A percentile compares a stretch with the other conserved stretches of the same genome.
Conservation (phyloP, 305 asterid species). For the Nicotiana rustica region DNA sequence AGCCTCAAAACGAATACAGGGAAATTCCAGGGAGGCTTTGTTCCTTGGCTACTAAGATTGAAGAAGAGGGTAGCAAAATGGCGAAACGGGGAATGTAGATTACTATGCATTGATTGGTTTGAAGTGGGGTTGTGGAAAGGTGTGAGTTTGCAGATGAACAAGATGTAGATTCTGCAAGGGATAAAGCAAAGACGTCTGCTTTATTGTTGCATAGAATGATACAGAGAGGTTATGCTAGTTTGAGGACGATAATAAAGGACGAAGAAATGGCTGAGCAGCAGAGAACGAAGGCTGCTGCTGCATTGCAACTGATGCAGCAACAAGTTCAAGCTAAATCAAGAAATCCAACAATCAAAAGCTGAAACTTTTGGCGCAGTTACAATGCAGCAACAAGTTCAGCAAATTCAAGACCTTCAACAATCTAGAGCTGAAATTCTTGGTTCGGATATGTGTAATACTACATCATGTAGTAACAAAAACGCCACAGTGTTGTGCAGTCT, state of each 20-base stretch:
- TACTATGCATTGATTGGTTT: too few species aligned
- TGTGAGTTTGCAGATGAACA: constrained; percentile 63
- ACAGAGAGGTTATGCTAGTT: constrained; percentile 51
- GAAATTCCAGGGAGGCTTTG: constrained; percentile 65
- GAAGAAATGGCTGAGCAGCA: constrained; percentile 55
- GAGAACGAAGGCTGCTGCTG: constrained; percentile 53
- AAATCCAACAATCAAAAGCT: constrained; percentile 24
- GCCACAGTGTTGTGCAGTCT: too few species aligned
- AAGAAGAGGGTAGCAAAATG: constrained; percentile 60
- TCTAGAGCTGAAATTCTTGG: constrained; percentile 16
- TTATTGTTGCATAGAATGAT: constrained; percentile 52
- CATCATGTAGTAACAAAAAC: constrained; percentile 17
- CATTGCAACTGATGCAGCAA: constrained; percentile 38
- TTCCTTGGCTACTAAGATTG: constrained; percentile 53
- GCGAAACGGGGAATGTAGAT: constrained; percentile 60
- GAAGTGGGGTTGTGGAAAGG: constrained; percentile 48
- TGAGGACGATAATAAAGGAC: constrained; percentile 49
- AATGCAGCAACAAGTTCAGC: constrained; percentile 32
- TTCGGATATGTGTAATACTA: constrained; percentile 13
- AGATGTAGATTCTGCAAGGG: constrained; percentile 49
- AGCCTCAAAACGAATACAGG: constrained; percentile 53
- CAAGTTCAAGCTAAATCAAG: constrained; percentile 39
- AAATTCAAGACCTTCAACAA: constrained; percentile 37
- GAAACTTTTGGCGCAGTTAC: background rate
- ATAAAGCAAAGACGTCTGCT: constrained; percentile 51